Base-by-base conservation (phyloP, 768 basidiomycete species). In the button mushroom (Agaricus bisporus) region DNA sequence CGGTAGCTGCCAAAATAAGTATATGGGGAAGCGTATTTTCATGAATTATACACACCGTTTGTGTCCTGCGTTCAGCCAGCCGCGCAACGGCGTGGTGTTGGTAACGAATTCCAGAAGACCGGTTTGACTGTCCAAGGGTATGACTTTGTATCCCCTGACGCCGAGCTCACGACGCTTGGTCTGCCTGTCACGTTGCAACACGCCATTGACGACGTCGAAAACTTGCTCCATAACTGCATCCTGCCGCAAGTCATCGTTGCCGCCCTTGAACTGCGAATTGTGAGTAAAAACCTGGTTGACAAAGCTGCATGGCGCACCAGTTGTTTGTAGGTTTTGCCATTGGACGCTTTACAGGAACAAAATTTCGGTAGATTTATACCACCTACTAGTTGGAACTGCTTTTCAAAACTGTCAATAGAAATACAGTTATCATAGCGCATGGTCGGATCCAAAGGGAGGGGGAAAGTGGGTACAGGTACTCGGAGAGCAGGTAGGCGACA, bases 171-270 rank as follows among this genome's bases (percentile, higher is more conserved):
- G 83, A 49, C 79, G 77, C 48, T 78, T 75, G 0, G 94, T 93
- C 60, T 89, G 83, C 29, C 83, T 75, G 65, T 99, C 93, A 15
- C 74, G 74, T 2, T 63, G 63, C 14, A 99, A 77, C 1, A 98
- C 78, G 8, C 78, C 69, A 58, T 98, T 98, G 52, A 94, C 87
- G 17, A 98, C 76, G 17, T 82, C 82, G 62, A 99, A 99, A 2
- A 97, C 92, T 68, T 99, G 97, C 63, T 98, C 92, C 95, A 99
- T 98, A 49, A 98, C 93, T 0, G 95, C 95, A 64, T 99, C 97
- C 68, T 99, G 97, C 38, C 97, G 85, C 43, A 97, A 66, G 62
- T 99, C 97, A 60, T 99, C 97, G 9, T 82, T 76, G 8, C 88
- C 83, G 3, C 92, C 92, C 66, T 99, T 98, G 71, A 93, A 95